A percentile compares a stretch with the other conserved stretches of the same genome.
phyloP scores from a whole-genome alignment of 2,329 filamentous ascomycete species.

The Phaeosphaeria sp. region DNA sequence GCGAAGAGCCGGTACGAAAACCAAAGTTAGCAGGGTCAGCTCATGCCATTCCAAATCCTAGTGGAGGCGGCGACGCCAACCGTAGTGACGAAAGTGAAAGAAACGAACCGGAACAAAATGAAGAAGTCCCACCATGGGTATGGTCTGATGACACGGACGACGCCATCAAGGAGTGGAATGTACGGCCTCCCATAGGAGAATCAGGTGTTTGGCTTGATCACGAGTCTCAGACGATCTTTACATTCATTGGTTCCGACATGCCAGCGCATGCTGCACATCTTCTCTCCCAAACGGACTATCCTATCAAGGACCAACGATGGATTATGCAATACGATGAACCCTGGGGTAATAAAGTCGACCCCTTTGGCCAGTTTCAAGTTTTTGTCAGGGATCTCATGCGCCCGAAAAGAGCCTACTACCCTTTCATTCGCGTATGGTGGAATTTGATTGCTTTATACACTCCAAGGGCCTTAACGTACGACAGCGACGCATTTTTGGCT shows the following conservation, averaged over 20 bases:
- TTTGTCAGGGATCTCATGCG: background rate
- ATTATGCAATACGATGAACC: background rate
- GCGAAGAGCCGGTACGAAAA: background rate
- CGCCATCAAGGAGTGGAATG: background rate
- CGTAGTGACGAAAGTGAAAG: background rate
- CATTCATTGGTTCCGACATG: background rate
- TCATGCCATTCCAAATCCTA: background rate
- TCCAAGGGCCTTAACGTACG: background rate
- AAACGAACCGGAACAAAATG: background rate
- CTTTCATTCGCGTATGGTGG: background rate
- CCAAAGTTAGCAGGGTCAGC: background rate
- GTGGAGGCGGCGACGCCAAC: background rate
- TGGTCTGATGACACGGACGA: background rate
- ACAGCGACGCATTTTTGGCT: background rate
- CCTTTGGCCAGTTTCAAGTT: background rate
- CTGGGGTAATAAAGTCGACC: background rate
- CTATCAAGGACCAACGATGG: background rate
- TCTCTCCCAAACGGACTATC: background rate
- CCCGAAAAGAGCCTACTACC: background rate
- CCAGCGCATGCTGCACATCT: background rate
- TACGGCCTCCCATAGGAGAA: background rate
- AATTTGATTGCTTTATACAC: background rate
- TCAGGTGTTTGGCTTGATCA: background rate
- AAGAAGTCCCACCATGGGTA: background rate
- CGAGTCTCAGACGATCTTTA: background rate